A percentile compares a stretch with the other conserved stretches of the same genome.
Conservation (phyloP, 192 early-diverging fungal genomes). For the Backusella psychrophila region DNA sequence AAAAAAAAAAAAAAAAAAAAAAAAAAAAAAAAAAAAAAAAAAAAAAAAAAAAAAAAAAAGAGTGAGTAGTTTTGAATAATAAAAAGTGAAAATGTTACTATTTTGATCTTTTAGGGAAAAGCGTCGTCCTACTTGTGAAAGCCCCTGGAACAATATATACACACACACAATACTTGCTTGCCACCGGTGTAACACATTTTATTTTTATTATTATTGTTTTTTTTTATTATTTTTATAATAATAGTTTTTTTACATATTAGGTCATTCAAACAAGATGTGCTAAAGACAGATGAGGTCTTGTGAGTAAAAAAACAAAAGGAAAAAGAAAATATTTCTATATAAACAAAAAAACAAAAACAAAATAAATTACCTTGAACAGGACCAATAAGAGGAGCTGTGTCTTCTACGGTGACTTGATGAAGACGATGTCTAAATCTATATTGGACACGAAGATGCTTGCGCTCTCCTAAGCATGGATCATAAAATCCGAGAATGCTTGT, state of each 20-base stretch:
- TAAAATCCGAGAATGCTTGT: slow-evolving; percentile 21
- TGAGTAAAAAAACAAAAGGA: neutral
- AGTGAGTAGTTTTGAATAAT: neutral
- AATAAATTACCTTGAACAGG: slow-evolving; percentile 9
- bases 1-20: neutral
- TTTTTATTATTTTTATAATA: slow-evolving; percentile 20
- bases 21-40: neutral
- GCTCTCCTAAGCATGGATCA: slow-evolving; percentile 18
- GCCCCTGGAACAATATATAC: neutral
- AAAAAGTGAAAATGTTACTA: slow-evolving; percentile 6
- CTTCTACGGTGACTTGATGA: slow-evolving; percentile 16
- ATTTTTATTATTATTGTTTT: neutral
- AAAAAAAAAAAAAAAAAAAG: neutral
- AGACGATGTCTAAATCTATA: slow-evolving; percentile 20
- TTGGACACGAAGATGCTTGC: slow-evolving; percentile 11
- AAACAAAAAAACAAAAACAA: neutral
- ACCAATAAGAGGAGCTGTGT: slow-evolving; percentile 7
- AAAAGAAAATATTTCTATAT: neutral
- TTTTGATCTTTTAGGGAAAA: slow-evolving; percentile 15
- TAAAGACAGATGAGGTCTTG: slow-evolving; percentile 6
- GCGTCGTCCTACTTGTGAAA: slow-evolving; percentile 7
- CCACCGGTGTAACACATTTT: slow-evolving; percentile 25
- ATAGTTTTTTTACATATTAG: neutral
- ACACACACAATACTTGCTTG: slow-evolving; percentile 5
- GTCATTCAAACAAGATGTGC: slow-evolving; percentile 13